Evolutionary conservation across 208 protist genomes (phyloP).

Genomic region (Plasmodiophora brassicae): DNA sequence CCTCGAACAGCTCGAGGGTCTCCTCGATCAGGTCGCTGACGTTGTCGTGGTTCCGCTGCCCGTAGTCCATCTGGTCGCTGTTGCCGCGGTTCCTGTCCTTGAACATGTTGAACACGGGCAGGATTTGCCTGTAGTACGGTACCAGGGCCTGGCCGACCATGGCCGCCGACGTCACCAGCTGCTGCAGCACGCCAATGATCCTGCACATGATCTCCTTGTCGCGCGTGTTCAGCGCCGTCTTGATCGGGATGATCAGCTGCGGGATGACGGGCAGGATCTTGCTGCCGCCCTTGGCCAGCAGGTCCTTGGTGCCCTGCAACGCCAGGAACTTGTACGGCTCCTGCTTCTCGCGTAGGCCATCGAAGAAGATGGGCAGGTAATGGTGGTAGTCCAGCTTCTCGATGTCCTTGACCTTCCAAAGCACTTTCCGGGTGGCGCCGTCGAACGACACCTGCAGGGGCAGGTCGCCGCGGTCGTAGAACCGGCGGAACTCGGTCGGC

Average conservation of each 20-base stretch:
- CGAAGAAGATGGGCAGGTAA: constrained; percentile 97
- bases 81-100: constrained; percentile 76
- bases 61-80: constrained; percentile 89
- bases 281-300: constrained; percentile 70
- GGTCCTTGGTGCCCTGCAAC: constrained; percentile 37
- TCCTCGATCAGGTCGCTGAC: constrained; percentile 85
- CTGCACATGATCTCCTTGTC: constrained; percentile 85
- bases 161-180: constrained; percentile 84
- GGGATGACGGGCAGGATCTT: constrained; percentile 95
- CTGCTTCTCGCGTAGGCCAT: constrained; percentile 89
- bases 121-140: constrained; percentile 94
- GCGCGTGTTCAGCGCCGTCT: constrained; percentile 91
- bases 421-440: constrained; percentile 76
- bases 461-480: constrained; percentile 95
- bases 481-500: constrained; percentile 84
- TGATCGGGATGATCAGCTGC: constrained; percentile 96
- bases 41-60: constrained; percentile 74
- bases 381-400: constrained; percentile 96
- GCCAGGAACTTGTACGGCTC: constrained; percentile 94
- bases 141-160: constrained; percentile 91
- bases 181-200: constrained; percentile 89
- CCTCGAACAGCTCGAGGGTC: constrained; percentile 85
- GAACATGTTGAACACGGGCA: constrained; percentile 96
- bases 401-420: constrained; percentile 90
- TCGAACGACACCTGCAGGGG: constrained; percentile 88